These are phyloP conservation scores for Peronospora farinosa DNA, from an alignment of 352 stramenopile species.

Conservation along the genomic window DNA sequence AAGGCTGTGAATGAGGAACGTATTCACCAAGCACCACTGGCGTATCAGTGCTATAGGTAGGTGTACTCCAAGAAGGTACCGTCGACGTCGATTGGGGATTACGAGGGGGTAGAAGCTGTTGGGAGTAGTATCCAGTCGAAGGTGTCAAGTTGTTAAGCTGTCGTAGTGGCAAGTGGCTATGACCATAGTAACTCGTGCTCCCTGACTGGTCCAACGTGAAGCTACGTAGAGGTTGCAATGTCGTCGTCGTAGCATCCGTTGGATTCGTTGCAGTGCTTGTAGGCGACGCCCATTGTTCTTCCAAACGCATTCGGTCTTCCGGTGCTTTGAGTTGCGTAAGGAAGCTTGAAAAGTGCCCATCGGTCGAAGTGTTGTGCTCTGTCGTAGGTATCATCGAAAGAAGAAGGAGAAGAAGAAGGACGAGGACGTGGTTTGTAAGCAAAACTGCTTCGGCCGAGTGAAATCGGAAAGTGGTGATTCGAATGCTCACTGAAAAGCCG, in stretches of 20 bases:
- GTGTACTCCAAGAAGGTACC: slow-evolving; percentile 11
- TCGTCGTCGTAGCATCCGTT: slow-evolving; percentile 10
- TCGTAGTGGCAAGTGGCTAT: slow-evolving; percentile 10
- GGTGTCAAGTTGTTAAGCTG: slow-evolving; percentile 8
- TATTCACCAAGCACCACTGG: slow-evolving; percentile 12
- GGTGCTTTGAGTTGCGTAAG: slow-evolving; percentile 33
- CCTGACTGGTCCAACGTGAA: slow-evolving; percentile 28
- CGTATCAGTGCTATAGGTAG: slow-evolving; percentile 9
- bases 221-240: slow-evolving; percentile 22
- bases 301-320: slow-evolving; percentile 19
- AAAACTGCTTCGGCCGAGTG: slow-evolving; percentile 29
- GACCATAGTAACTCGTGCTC: slow-evolving; percentile 16
- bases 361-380: slow-evolving; percentile 7
- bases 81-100: slow-evolving; percentile 12
- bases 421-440: slow-evolving; percentile 12
- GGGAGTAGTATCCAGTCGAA: slow-evolving; percentile 25
- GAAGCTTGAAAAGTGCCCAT: slow-evolving; percentile 42
- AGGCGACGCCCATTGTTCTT: slow-evolving; percentile 28
- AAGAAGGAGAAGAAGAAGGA: background rate
- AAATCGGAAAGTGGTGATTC: slow-evolving; percentile 26
- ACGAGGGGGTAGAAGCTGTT: slow-evolving; percentile 16
- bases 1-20: slow-evolving; percentile 11
- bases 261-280: slow-evolving; percentile 26
- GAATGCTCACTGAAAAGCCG: slow-evolving; percentile 9
- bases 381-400: slow-evolving; percentile 18